phyloP scores from a whole-genome alignment of 345 rosid genomes.

The Erysimum cheiranthoides region DNA sequence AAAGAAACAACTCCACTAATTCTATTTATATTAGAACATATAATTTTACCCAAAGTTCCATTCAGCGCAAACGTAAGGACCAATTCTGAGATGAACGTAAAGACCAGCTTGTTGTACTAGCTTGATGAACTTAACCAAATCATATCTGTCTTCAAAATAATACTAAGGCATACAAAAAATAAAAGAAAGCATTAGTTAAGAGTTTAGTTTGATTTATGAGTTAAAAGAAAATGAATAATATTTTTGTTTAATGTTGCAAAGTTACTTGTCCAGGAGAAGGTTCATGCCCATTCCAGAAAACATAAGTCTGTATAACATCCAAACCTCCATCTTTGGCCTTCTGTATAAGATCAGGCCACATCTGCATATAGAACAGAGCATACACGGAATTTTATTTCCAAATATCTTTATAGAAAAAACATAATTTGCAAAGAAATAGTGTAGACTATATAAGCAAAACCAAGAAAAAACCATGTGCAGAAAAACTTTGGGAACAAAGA shows the following conservation, averaged over 20 bases:
- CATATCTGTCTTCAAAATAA: slow-evolving; percentile 82
- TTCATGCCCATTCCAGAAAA: slow-evolving; percentile 77
- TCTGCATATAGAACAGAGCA: slow-evolving; percentile 51
- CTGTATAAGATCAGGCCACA: slow-evolving; percentile 78
- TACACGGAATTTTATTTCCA: too few relatives aligned
- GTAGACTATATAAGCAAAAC: slow-evolving; percentile 28
- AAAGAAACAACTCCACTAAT: background rate
- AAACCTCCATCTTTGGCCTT: slow-evolving; percentile 85
- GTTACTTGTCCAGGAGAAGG: slow-evolving; percentile 49
- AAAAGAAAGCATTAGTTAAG: slow-evolving; percentile 3
- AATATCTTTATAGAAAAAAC: too few relatives aligned
- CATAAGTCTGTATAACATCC: slow-evolving; percentile 85
- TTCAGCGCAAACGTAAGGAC: slow-evolving; percentile 95
- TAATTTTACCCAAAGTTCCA: slow-evolving; percentile 85
- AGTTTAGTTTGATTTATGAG: slow-evolving; percentile 8
- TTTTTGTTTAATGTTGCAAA: background rate
- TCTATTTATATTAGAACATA: background rate
- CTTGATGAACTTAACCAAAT: slow-evolving; percentile 87
- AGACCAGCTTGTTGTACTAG: slow-evolving; percentile 83
- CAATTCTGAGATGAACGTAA: slow-evolving; percentile 89
- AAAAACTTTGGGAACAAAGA: background rate
- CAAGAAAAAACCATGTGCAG: background rate
- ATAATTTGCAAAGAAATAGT: slow-evolving; percentile 1
- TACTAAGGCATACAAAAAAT: slow-evolving; percentile 50
- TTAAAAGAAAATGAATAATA: background rate